Evolutionary conservation across 192 early-diverging fungal genomes (phyloP).

Genomic region (Backusella sp.): DNA sequence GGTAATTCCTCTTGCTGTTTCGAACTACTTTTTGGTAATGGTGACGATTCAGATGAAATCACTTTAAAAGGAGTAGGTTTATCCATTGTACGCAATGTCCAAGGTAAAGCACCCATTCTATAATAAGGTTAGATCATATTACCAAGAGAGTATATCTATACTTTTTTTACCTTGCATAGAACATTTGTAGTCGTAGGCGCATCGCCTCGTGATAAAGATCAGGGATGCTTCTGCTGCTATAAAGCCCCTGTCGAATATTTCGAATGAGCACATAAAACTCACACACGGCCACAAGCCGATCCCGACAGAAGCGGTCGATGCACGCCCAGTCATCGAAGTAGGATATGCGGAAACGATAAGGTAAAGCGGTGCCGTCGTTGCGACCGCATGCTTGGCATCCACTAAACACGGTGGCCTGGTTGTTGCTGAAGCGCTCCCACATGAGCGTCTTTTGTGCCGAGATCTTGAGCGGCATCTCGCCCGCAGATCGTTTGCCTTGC

Average conservation of each 20-base stretch:
- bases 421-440: slow-evolving; percentile 51
- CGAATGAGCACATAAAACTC: slow-evolving; percentile 96
- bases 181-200: slow-evolving; percentile 92
- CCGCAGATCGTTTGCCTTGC: slow-evolving; percentile 34
- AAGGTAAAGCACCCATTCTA: slow-evolving; percentile 34
- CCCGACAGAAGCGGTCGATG: slow-evolving; percentile 85
- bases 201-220: slow-evolving; percentile 88
- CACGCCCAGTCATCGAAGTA: slow-evolving; percentile 73
- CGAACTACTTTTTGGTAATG: slow-evolving; percentile 9
- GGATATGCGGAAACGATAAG: slow-evolving; percentile 71
- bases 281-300: slow-evolving; percentile 86
- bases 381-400: slow-evolving; percentile 59
- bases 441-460: slow-evolving; percentile 50
- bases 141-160: not conserved
- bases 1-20: slow-evolving; percentile 6
- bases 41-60: slow-evolving; percentile 9
- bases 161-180: slow-evolving; percentile 57
- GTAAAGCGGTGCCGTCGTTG: slow-evolving; percentile 36
- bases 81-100: slow-evolving; percentile 17
- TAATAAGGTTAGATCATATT: no score
- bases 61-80: not conserved
- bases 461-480: slow-evolving; percentile 48
- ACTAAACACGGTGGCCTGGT: slow-evolving; percentile 33
- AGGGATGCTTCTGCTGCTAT: slow-evolving; percentile 63
- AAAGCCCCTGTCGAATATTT: slow-evolving; percentile 86